A percentile compares a stretch with the other conserved stretches of the same genome.
These are phyloP conservation scores for Saksenaea vasiformis DNA, from an alignment of 371 early-diverging fungal species.

Conservation along the genomic window DNA sequence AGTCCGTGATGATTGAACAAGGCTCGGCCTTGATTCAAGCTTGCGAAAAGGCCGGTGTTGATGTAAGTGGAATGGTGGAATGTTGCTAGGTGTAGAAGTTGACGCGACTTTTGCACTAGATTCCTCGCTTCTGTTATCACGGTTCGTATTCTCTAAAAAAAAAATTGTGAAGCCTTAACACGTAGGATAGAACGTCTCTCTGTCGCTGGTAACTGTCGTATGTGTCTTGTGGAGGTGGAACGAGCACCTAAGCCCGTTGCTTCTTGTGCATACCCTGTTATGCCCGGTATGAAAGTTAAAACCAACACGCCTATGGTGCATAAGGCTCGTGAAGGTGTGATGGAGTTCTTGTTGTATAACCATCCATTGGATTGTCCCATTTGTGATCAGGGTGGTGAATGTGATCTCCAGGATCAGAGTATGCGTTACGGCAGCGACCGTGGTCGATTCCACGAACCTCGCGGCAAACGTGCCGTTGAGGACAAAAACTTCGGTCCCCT, in stretches of 20 bases:
- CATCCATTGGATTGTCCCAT: constrained; percentile 98
- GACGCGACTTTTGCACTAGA: constrained; percentile 29
- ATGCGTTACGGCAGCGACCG: constrained; percentile 96
- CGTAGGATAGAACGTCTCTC: constrained; percentile 75
- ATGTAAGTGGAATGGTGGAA: constrained; percentile 38
- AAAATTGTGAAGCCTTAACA: not conserved
- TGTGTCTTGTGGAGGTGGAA: constrained; percentile 98
- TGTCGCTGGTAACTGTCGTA: constrained; percentile 98
- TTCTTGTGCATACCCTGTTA: constrained; percentile 96
- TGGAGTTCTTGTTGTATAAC: constrained; percentile 97
- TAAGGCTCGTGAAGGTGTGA: constrained; percentile 97
- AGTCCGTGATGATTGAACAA: constrained; percentile 86
- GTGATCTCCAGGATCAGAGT: constrained; percentile 97
- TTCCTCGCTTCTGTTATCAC: constrained; percentile 98
- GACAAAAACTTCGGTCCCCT: constrained; percentile 97
- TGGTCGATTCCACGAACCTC: constrained; percentile 83
- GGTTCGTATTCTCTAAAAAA: constrained; percentile 39
- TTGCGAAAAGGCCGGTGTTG: constrained; percentile 87
- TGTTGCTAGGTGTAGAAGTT: not conserved
- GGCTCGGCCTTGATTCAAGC: constrained; percentile 97
- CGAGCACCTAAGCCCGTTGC: constrained; percentile 95
- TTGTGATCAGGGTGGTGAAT: constrained; percentile 99
- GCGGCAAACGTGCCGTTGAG: constrained; percentile 94
- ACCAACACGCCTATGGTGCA: constrained; percentile 93
- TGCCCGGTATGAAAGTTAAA: constrained; percentile 96